Base-by-base conservation (phyloP, 2,329 filamentous ascomycete genomes). In the Parastagonospora nodorum region DNA sequence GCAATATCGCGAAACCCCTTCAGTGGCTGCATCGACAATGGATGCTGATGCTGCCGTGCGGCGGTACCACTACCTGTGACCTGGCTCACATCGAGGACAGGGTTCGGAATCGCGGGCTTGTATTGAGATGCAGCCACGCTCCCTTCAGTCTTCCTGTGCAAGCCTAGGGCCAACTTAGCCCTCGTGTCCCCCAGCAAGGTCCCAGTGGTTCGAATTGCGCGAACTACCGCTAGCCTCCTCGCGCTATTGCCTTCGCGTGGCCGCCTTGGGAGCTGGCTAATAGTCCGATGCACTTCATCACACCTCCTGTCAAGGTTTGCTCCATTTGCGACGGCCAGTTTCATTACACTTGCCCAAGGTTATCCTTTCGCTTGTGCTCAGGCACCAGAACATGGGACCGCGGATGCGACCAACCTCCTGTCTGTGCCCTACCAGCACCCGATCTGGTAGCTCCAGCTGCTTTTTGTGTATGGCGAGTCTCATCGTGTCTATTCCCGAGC, bases 61-160 rank as follows among this genome's bases (percentile, higher is more conserved):
- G 37, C 19, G 27, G 37, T 39, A 27, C 37, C 9, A 39, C 37
- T 24, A 12, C 39, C 36, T 41, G 30, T 37, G 45, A 24, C 30
- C 42, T 45, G 50, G 50, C 53, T 50, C 43, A 50, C 53, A 46
- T 12, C n/a, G n/a, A n/a, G 43, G 16, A 45, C 33, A 33, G 43
- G 43, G 35, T 31, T 39, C 43, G 11, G 12, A 37, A 39, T 28
- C 27, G 10, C 55, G 48, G 42, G 16, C 53, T 46, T 51, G 45
- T 58, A 59, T 61, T 56, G 51, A 57, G 47, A 37, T 52, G 63
- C 60, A 61, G 57, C 60, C 60, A 60, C 53, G 27, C 43, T 48
- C 39, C 55, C 52, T 42, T 42, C 40, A 45, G 33, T 40, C 40
- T 32, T 32, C 40, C 45, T 52, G 43, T 45, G 36, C 42, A 42